A percentile compares a stretch with the other conserved stretches of the same genome.
Evolutionary conservation across 1,284 basidiomycete species (phyloP).

Genomic region (Macrocystidia cucumis): DNA sequence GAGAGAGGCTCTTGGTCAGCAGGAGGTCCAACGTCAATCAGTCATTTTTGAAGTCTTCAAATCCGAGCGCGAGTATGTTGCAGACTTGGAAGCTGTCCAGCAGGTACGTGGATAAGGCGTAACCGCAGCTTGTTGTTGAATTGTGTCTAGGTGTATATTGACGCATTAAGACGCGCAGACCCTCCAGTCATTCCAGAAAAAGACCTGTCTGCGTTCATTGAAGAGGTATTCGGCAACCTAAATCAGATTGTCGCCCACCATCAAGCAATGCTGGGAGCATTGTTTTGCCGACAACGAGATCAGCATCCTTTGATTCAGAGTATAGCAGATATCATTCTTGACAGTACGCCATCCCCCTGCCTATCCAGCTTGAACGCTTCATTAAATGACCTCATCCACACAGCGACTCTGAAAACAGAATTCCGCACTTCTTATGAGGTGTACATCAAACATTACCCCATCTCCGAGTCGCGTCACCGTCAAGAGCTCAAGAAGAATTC

Average conservation of each 20-base stretch:
- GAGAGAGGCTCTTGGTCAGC: slow-evolving; percentile 56
- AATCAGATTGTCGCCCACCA: slow-evolving; percentile 57
- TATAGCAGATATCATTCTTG: slow-evolving; percentile 70
- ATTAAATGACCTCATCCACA: slow-evolving; percentile 21
- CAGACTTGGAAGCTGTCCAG: slow-evolving; percentile 60
- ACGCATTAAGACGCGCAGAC: slow-evolving; percentile 42
- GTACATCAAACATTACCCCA: slow-evolving; percentile 80
- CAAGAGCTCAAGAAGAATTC: slow-evolving; percentile 61
- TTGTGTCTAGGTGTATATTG: slow-evolving; percentile 53
- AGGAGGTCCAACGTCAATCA: slow-evolving; percentile 74
- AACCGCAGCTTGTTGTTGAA: background rate
- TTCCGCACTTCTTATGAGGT: slow-evolving; percentile 63
- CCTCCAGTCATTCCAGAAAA: slow-evolving; percentile 51
- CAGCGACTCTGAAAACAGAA: slow-evolving; percentile 31
- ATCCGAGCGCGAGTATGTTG: slow-evolving; percentile 74
- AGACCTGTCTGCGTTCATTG: slow-evolving; percentile 49
- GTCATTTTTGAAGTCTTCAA: slow-evolving; percentile 79
- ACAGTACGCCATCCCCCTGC: slow-evolving; percentile 33
- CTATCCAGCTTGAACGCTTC: slow-evolving; percentile 5
- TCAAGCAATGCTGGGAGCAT: slow-evolving; percentile 50
- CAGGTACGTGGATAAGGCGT: slow-evolving; percentile 34
- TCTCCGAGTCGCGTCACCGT: slow-evolving; percentile 72
- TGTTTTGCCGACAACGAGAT: slow-evolving; percentile 68
- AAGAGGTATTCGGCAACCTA: slow-evolving; percentile 72
- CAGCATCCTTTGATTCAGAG: slow-evolving; percentile 77